Percentiles rank a stretch among this genome's conserved stretches.
These are phyloP conservation scores for Neonectria faginata DNA, from an alignment of 2,329 filamentous ascomycete genomes.

Conservation along the genomic window DNA sequence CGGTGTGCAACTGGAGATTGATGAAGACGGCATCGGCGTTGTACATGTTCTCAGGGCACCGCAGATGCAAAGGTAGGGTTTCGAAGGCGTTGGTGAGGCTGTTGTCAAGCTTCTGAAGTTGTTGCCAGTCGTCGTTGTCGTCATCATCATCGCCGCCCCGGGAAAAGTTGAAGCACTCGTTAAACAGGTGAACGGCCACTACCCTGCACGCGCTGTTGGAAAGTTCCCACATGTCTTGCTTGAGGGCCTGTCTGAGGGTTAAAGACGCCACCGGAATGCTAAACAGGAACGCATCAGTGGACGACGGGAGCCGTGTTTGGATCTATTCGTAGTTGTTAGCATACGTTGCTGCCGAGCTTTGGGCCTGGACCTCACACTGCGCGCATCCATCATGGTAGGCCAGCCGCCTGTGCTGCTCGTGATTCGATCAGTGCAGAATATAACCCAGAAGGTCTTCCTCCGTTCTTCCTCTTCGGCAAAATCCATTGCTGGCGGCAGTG, in stretches of 20 bases:
- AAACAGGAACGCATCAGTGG: conserved; percentile 18
- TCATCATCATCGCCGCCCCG: conserved; percentile 28
- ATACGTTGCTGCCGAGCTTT: accelerated
- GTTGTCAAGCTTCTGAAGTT: conserved; percentile 26
- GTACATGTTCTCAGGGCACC: conserved; percentile 34
- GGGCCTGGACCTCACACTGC: conserved; percentile 11
- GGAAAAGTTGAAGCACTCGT: conserved; percentile 39
- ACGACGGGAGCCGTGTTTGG: conserved; percentile 26
- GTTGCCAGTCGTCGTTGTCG: conserved; percentile 22
- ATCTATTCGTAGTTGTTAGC: conserved; percentile 5
- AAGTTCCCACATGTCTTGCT: conserved; percentile 38
- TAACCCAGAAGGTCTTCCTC: conserved; percentile 82
- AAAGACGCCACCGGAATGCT: conserved; percentile 48
- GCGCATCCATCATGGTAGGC: conserved; percentile 79
- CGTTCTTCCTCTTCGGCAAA: conserved; percentile 80
- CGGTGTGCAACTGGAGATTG: conserved; percentile 33
- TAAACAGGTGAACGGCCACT: conserved; percentile 36
- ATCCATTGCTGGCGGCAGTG: conserved; percentile 71
- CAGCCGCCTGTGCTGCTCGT: conserved; percentile 88
- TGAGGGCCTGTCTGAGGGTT: conserved; percentile 29
- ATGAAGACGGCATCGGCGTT: conserved; percentile 32
- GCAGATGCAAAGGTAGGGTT: conserved; percentile 21
- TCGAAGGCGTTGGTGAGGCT: conserved; percentile 30
- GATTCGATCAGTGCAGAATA: conserved; percentile 82
- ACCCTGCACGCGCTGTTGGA: conserved; percentile 37